Evolutionary conservation across 2,329 filamentous ascomycete species (phyloP).

Genomic region (Pseudohalonectria lignicola): DNA sequence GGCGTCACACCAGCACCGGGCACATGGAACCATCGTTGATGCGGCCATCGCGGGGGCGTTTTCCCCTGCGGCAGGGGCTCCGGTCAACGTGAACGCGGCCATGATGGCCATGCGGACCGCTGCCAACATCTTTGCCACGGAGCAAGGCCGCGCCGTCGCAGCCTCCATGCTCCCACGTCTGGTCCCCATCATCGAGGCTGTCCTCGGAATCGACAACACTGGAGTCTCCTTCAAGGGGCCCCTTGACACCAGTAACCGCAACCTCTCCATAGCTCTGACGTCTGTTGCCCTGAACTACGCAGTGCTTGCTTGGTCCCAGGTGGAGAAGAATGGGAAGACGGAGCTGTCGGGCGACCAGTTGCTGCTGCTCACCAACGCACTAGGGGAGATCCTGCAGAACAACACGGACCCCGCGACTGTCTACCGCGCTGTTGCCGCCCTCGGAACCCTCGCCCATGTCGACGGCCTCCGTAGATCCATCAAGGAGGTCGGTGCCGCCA

Average conservation of each 20-base stretch:
- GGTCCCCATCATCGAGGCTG: slow-evolving; percentile 50
- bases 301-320: slow-evolving; percentile 49
- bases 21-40: not conserved
- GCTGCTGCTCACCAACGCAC: slow-evolving; percentile 35
- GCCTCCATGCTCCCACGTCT: slow-evolving; percentile 47
- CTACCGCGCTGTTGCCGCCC: slow-evolving; percentile 70
- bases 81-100: slow-evolving; percentile 26
- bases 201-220: slow-evolving; percentile 32
- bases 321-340: slow-evolving; percentile 27
- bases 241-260: slow-evolving; percentile 55
- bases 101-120: slow-evolving; percentile 81
- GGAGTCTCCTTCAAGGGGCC: slow-evolving; percentile 28
- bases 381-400: slow-evolving; percentile 50
- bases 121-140: slow-evolving; percentile 72
- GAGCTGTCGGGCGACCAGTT: slow-evolving; percentile 28
- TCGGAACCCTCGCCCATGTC: slow-evolving; percentile 66
- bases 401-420: slow-evolving; percentile 73
- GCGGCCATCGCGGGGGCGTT: not conserved
- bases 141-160: slow-evolving; percentile 56
- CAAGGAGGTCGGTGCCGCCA: slow-evolving; percentile 27
- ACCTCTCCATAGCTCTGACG: slow-evolving; percentile 70
- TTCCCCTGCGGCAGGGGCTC: slow-evolving; percentile 4
- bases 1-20: slow-evolving; percentile 39
- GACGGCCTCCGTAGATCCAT: slow-evolving; percentile 14
- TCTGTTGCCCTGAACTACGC: slow-evolving; percentile 80